Evolutionary conservation across 1,284 basidiomycete species (phyloP).

Genomic region (Pterula multifida): DNA sequence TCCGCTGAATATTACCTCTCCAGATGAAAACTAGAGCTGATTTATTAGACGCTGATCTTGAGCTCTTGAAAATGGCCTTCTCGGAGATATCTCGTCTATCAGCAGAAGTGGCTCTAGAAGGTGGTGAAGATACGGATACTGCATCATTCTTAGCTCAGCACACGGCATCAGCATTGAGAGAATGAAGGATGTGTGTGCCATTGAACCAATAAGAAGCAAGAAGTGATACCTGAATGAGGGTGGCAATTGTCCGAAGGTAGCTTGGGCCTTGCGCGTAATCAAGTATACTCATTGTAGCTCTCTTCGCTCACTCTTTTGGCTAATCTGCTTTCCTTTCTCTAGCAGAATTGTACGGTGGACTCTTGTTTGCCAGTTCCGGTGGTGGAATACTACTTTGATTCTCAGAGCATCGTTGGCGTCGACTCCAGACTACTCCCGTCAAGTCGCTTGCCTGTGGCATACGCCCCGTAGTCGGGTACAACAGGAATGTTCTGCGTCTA

Average conservation of each 20-base stretch:
- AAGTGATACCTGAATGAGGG: slow-evolving; percentile 7
- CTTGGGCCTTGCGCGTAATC: too few species aligned
- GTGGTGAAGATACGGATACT: slow-evolving; percentile 1
- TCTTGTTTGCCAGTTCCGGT: too few species aligned
- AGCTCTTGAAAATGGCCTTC: slow-evolving; percentile 66
- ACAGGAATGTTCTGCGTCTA: too few species aligned
- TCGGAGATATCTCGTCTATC: slow-evolving; percentile 74
- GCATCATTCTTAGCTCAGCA: background rate
- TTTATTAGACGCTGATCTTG: slow-evolving; percentile 71
- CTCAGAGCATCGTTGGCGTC: too few species aligned
- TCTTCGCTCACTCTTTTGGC: too few species aligned
- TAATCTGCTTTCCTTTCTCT: too few species aligned
- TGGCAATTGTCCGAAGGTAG: too few species aligned
- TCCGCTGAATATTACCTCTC: slow-evolving; percentile 2
- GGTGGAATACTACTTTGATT: too few species aligned
- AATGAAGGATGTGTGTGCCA: slow-evolving; percentile 2
- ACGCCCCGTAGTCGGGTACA: background rate
- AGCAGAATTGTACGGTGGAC: too few species aligned
- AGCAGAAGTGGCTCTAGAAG: slow-evolving; percentile 50
- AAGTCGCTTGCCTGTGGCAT: background rate
- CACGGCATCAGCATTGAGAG: background rate
- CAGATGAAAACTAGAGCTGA: slow-evolving; percentile 82
- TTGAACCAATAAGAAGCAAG: slow-evolving; percentile 9
- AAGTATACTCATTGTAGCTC: too few species aligned
- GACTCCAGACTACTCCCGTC: too few species aligned